Base-by-base conservation (phyloP, 768 basidiomycete genomes). In the Candolleomyces eurysporus region DNA sequence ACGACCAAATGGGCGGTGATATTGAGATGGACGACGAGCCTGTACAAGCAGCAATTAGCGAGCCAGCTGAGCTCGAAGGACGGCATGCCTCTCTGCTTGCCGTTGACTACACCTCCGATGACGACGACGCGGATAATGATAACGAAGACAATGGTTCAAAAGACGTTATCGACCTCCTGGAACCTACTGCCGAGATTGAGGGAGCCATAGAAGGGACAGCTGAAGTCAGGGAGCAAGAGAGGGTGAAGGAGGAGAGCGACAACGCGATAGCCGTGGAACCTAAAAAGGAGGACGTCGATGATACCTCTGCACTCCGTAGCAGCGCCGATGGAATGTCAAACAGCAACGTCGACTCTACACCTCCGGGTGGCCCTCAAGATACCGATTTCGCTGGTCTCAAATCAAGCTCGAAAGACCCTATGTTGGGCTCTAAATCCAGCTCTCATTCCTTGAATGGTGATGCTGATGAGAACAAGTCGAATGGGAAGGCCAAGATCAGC, bases 41-140 rank as follows among this genome's bases (percentile, higher is more conserved):
- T 17, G 69, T 75, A 65, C 70, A 74, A 46, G 63, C 73, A 7
- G 73, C 73, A 45, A 63, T 63, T 21, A 30, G 58, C n/a, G 68
- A 64, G 48, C 63, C 64, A 61, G 45, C 52, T 40, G 43, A 63
- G 48, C 26, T 26, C 26, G 60, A 67, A 48, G 61, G 57, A 39
- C 58, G 65, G n/a, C 68, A 70, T 39, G 58, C 72, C 26, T 73
- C 78, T 7, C 64, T 81, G 48, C 71, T 81, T 50, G 75, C 76
- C 11, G 71, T 81, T 43, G 83, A 85, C 63, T 86, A 86, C 60
- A 83, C 79, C 45, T 89, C 89, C 9, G 85, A 87, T 21, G 88
- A 89, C 40, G 88, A 89, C 21, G 88, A 89, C 39, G 87, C 88
- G 8, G 86, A 82, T 46, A 85, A 86, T 26, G 87, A 87, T 19